Percentiles rank a stretch among this genome's conserved stretches.
phyloP scores from a whole-genome alignment of 306 rosid species.

The Mimosa bimucronata region DNA sequence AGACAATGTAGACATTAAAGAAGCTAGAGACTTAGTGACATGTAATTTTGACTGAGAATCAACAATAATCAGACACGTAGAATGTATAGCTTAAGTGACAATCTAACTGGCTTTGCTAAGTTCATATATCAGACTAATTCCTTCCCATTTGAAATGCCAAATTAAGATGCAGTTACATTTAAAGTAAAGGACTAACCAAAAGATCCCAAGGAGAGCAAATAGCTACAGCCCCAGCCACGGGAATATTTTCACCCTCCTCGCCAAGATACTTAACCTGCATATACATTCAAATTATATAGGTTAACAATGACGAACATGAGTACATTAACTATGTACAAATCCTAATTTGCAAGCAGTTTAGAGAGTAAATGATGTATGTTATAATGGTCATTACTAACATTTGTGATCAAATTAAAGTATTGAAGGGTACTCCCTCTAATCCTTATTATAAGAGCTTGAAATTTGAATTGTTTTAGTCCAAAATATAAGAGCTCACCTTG shows the following conservation, averaged over 20 bases:
- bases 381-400: slow-evolving; percentile 17
- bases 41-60: not conserved
- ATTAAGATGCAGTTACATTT: slow-evolving; percentile 17
- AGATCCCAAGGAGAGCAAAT: slow-evolving; percentile 96
- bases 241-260: slow-evolving; percentile 85
- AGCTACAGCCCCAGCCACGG: slow-evolving; percentile 91
- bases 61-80: not conserved
- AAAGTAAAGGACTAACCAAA: slow-evolving; percentile 68
- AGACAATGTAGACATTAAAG: not conserved
- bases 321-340: slow-evolving; percentile 7
- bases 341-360: slow-evolving; percentile 18
- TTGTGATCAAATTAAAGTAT: slow-evolving; percentile 15
- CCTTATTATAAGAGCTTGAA: too few relatives aligned
- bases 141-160: slow-evolving; percentile 25
- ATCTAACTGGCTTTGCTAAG: not conserved
- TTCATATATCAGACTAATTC: slow-evolving; percentile 12
- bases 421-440: too few relatives aligned
- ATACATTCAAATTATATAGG: slow-evolving; percentile 37
- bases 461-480: too few relatives aligned
- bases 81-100: too few relatives aligned
- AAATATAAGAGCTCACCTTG: too few relatives aligned
- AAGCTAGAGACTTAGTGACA: not conserved
- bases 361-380: slow-evolving; percentile 14
- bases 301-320: not conserved
- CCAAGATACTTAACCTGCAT: slow-evolving; percentile 91